Base-by-base conservation (phyloP, 1,139 yeast genomes). In the Yamadazyma friedrichii region DNA sequence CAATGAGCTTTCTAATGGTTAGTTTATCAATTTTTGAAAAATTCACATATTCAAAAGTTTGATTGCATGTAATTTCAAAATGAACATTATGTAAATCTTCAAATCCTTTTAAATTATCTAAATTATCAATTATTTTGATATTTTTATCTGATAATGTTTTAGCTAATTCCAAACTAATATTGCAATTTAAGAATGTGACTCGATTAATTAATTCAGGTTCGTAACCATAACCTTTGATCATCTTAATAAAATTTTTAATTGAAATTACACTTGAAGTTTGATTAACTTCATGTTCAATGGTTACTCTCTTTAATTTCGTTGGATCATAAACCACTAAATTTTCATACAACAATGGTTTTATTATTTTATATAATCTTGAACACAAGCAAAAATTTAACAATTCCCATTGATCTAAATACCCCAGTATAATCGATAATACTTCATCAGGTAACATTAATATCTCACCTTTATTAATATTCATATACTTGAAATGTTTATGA, bases 321-420 rank as follows among this genome's bases (percentile, higher is more conserved):
- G 42, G 42, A 35, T 39, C 29, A 32, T 39, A 39, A 3, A 39
- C 33, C 13, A 39, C 12, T 11, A 39, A 17, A 6, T 15, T 31
- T 15, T 17, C 20, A 17, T 35, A 39, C 8, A 39, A 24, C 9
- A 35, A 25, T 3, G 29, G 31, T 32, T 39, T 39, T 6, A 15
- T 28, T 15, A 39, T 12, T 26, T 31, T 30, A 26, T 31, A 39
- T 15, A 39, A 20, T 26, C 36, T 34, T 13, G 11, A 25, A 26
- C 30, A 31, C 24, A 35, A 25, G 3, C 15, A 30, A 15, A 24
- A 34, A 12, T 26, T 35, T 6, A 29, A 8, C 28, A 36, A 30
- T n/a, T 20, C 20, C 13, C 22, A 11, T 28, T 31, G 31, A 12
- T 33, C 29, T 16, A 39, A 20, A 2, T 30, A 20, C 17, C n/a